Conservation (phyloP, 2,329 filamentous ascomycete species). For the Penicillium sp. region DNA sequence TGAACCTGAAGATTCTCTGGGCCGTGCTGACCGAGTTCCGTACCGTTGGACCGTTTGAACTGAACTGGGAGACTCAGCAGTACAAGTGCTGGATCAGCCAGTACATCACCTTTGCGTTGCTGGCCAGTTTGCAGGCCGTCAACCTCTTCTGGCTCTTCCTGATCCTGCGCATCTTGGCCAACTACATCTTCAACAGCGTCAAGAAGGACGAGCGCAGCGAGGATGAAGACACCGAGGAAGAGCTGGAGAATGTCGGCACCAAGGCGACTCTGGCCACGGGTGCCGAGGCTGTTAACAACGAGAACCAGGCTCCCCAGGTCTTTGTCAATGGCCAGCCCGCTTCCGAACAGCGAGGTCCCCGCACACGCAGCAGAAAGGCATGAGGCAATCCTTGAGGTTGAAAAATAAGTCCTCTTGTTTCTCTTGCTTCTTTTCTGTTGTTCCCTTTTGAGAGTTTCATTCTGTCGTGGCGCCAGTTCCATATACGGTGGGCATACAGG, state of each 20-base stretch:
- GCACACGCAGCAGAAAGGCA: slow-evolving; percentile 28
- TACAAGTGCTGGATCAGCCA: slow-evolving; percentile 51
- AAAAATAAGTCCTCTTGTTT: too few species aligned
- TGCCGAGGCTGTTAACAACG: slow-evolving; percentile 25
- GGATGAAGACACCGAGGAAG: slow-evolving; percentile 45
- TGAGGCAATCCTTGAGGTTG: too few species aligned
- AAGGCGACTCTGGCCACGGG: slow-evolving; percentile 30
- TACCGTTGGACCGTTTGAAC: slow-evolving; percentile 47
- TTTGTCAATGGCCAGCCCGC: slow-evolving; percentile 42
- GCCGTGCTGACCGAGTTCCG: slow-evolving; percentile 48
- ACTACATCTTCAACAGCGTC: slow-evolving; percentile 42
- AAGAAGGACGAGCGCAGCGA: slow-evolving; percentile 47
- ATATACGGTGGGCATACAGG: slow-evolving; percentile 4
- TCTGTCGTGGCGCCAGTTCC: slow-evolving; percentile 2
- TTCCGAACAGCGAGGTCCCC: slow-evolving; percentile 22
- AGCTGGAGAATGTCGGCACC: slow-evolving; percentile 19
- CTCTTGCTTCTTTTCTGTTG: neutral
- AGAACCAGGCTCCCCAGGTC: slow-evolving; percentile 36
- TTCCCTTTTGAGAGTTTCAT: neutral
- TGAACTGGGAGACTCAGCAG: slow-evolving; percentile 50
- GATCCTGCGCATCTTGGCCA: slow-evolving; percentile 45
- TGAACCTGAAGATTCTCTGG: slow-evolving; percentile 50
- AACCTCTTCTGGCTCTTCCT: slow-evolving; percentile 49
- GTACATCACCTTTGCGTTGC: slow-evolving; percentile 45
- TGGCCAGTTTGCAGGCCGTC: slow-evolving; percentile 46